A percentile compares a stretch with the other conserved stretches of the same genome.
Evolutionary conservation across 1,284 basidiomycete genomes (phyloP).

Genomic region (Ceratobasidium sp.): DNA sequence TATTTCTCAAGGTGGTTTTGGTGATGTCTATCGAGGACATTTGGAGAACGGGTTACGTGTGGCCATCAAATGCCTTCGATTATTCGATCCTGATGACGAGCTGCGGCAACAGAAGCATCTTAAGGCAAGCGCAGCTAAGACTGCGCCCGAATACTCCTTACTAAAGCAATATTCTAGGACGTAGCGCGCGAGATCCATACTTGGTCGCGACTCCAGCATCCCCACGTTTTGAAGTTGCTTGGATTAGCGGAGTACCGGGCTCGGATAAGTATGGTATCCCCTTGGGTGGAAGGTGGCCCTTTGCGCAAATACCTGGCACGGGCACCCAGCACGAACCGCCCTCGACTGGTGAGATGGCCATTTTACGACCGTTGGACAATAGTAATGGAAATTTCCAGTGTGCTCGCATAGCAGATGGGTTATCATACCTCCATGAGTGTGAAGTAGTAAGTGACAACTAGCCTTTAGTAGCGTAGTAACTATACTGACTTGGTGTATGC

Average conservation of each 20-base stretch:
- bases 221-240: not conserved
- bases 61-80: no score
- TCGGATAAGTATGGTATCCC: constrained; percentile 19
- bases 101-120: no score
- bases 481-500: no score
- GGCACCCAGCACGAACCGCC: not conserved
- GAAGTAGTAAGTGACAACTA: constrained; percentile 1
- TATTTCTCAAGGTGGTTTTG: no score
- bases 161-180: no score
- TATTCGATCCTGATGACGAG: no score
- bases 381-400: constrained; percentile 5
- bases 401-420: not conserved
- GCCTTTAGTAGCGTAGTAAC: no score
- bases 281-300: not conserved
- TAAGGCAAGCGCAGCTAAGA: no score
- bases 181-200: constrained; percentile 15
- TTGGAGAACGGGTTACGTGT: no score
- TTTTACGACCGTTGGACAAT: no score
- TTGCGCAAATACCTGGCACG: not conserved
- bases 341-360: constrained; percentile 1
- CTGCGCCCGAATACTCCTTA: no score
- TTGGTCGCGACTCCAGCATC: constrained; percentile 13
- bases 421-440: constrained; percentile 7
- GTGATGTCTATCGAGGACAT: no score
- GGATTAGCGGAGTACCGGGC: constrained; percentile 2